Evolutionary conservation across 306 rosid species (phyloP), one percentile per base, ranked within the genome.

Genomic region (Cucurbita maxima): DNA sequence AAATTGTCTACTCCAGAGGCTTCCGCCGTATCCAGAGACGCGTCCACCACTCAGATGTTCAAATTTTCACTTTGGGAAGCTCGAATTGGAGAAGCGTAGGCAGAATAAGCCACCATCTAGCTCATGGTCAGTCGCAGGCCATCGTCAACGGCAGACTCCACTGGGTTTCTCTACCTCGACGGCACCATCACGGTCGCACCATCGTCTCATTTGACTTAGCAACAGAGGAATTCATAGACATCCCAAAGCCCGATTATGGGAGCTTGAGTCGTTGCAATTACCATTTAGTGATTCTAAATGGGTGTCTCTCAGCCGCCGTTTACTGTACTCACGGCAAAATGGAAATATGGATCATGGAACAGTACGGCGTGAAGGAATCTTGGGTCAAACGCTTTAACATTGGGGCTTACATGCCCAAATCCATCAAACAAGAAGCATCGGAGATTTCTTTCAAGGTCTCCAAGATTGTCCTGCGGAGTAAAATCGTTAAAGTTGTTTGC

Each of bases 271-370:
- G 75, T 55, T 22, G 72, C 59, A 66, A 77, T 20, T 77, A 53
- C 73, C 87, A 86, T 25, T 59, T 79, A 54, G 75, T 79, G 50
- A 81, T 61, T 19, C 45, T 86, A 4, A 43, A 72, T 20, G 85
- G 79, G 5, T 81, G 89, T 10, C 87, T 86, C 19, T 74, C 82
- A 5, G 87, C 87, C 4, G 81, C 72, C 5, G 79, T 72, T 45
- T 48, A 66, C 12, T 66, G 77, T 53, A 66, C n/a, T 4, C 16
- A 52, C 16, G 79, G 85, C 41, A 75, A 76, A 50, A 48, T 86
- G 75, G 83, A 83, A 73, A 79, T 86, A 12, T 86, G 89, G 89
- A 81, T 85, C 0, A 81, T 85, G 87, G 75, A 71, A 41, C 74
- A 76, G n/a, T 85, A 82, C 18, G 85, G 80, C 5, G 83, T 75